Evolutionary conservation across 1,139 yeast species (phyloP), one percentile per base, ranked within the genome.

Genomic region (Taphrina deformans): DNA sequence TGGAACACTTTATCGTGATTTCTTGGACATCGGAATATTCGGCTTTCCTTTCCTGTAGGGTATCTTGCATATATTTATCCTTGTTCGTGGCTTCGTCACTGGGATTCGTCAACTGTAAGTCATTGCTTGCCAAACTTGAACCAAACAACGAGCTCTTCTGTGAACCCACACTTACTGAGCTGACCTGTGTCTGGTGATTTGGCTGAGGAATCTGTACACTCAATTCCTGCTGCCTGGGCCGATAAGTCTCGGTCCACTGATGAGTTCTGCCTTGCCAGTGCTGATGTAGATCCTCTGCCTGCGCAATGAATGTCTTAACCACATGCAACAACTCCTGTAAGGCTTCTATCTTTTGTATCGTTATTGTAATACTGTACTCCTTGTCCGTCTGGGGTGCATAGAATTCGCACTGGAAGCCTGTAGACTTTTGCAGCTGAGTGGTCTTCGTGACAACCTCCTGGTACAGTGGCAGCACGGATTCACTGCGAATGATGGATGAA

Each of bases 291-390:
- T 58, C 62, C 16, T 41, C 62, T 4, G 62, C 62, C 40, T 16
- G 46, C 7, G 62, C 62, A 5, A 35, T 24, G 21, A 10, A 31
- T 38, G 23, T 33, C 27, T 58, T 58, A 46, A 58, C 29, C 16
- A 21, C 45, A 18, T 45, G 62, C 24, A 58, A n/a, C 16, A 45
- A 33, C 16, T 31, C 46, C n/a, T 58, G 62, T 12, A 58, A 26
- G 21, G 24, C 35, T 2, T 33, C 38, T 14, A 58, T 26, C 29
- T 45, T 26, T 9, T 21, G 31, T 2, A 33, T 51, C 27, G 27
- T 23, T 12, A 51, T 12, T 18, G 44, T 18, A 12, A 51, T 18
- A 7, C 12, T 33, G 5, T 21, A 6, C 14, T 21, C 18, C 5
- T 9, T 7, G 26, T 10, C 18, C 12, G 26, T 1, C 27, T 21